phyloP scores from a whole-genome alignment of 2,329 filamentous ascomycete species.

The Monosporascus sp. region DNA sequence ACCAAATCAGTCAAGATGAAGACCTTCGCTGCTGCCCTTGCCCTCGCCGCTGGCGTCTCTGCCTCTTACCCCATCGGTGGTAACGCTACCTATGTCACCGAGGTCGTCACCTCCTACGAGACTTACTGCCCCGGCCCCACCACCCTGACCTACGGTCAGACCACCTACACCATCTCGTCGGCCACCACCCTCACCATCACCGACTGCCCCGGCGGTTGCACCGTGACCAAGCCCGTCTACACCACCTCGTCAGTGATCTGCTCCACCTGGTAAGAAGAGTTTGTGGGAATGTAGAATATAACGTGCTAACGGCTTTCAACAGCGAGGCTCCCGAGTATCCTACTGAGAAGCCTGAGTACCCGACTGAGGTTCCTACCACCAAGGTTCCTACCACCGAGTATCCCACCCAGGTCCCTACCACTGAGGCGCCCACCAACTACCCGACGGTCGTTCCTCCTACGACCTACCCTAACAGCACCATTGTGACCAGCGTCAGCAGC shows the following conservation, averaged over 20 bases:
- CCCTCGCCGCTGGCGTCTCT: slow-evolving; percentile 43
- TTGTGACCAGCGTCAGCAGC: slow-evolving; percentile 7
- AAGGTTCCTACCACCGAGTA: too few relatives aligned
- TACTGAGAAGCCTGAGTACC: too few relatives aligned
- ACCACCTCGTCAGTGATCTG: slow-evolving; percentile 43
- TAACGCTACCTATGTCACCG: slow-evolving; percentile 56
- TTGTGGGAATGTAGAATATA: background rate
- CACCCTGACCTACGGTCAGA: slow-evolving; percentile 55
- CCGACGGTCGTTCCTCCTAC: background rate
- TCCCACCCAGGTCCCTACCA: background rate
- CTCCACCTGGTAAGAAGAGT: slow-evolving; percentile 22
- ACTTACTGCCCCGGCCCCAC: slow-evolving; percentile 70
- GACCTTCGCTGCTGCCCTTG: slow-evolving; percentile 52
- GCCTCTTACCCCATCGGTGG: slow-evolving; percentile 15
- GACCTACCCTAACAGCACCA: slow-evolving; percentile 9
- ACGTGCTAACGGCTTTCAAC: slow-evolving; percentile 22
- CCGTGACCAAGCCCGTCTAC: slow-evolving; percentile 53
- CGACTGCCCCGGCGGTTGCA: slow-evolving; percentile 60
- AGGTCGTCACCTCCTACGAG: slow-evolving; percentile 62
- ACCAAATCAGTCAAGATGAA: slow-evolving; percentile 58
- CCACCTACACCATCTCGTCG: slow-evolving; percentile 65
- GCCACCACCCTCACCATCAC: slow-evolving; percentile 66
- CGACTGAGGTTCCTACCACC: too few relatives aligned
- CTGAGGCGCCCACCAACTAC: too few relatives aligned
- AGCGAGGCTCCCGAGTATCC: slow-evolving; percentile 2